phyloP scores from a whole-genome alignment of 306 rosid genomes.

The Cotoneaster glaucophyllus region DNA sequence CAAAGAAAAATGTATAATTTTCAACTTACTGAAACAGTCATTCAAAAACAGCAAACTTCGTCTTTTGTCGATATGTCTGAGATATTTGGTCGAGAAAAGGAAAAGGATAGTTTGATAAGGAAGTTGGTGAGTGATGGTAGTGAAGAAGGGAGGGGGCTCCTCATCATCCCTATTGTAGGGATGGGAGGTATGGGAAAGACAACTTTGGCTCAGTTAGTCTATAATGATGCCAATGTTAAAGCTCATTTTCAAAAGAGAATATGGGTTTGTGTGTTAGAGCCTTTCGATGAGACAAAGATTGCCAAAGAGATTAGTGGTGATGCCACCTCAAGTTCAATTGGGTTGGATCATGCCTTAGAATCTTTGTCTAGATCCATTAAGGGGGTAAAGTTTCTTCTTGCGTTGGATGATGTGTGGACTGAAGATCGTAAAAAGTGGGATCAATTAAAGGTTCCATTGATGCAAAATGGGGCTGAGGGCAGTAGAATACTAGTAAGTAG shows the following conservation, averaged over 20 bases:
- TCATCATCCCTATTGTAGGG: neutral
- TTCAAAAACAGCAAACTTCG: neutral
- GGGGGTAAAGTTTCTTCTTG: neutral
- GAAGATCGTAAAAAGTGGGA: neutral
- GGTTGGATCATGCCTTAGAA: neutral
- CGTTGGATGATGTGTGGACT: conserved; percentile 16
- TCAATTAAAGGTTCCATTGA: neutral
- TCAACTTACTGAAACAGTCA: no score
- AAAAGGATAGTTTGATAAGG: neutral
- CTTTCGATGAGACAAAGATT: neutral
- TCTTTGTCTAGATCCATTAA: neutral
- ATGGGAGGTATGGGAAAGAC: neutral
- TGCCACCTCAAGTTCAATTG: no score
- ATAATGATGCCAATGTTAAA: neutral
- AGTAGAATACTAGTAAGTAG: conserved; percentile 1
- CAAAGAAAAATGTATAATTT: neutral
- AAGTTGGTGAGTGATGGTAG: neutral
- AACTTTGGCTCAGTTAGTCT: neutral
- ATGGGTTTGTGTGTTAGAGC: conserved; percentile 1
- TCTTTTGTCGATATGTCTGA: neutral
- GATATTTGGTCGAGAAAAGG: neutral
- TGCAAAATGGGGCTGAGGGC: neutral
- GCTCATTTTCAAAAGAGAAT: neutral
- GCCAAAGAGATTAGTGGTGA: neutral
- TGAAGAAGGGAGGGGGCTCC: neutral